Evolutionary conservation across 1,284 basidiomycete genomes (phyloP).

Genomic region (Heimioporus retisporus): DNA sequence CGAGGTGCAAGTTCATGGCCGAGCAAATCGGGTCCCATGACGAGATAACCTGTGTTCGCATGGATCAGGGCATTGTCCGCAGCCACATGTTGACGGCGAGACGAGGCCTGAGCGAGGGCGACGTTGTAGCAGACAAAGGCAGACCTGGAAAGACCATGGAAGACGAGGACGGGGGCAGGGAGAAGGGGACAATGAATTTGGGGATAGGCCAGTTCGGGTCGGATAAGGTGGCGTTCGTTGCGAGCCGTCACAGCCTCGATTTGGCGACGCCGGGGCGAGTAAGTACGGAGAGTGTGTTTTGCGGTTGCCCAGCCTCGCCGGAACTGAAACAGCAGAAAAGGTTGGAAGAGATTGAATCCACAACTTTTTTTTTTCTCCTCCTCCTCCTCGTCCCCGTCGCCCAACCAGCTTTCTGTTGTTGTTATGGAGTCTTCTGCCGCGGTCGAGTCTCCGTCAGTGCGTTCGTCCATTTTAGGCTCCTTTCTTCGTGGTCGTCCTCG

Average conservation of each 20-base stretch:
- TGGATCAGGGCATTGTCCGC: constrained; percentile 1
- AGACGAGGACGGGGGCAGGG: not conserved
- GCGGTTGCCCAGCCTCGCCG: constrained; percentile 21
- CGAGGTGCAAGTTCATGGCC: constrained; percentile 30
- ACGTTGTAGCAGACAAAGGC: no score
- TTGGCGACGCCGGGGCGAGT: constrained; percentile 3
- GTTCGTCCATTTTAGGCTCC: constrained; percentile 46
- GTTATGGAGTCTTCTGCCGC: not conserved
- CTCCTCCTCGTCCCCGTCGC: not conserved
- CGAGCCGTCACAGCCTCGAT: constrained; percentile 23
- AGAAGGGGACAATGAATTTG: no score
- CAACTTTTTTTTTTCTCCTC: not conserved
- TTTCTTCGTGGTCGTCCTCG: constrained; percentile 46
- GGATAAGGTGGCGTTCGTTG: constrained; percentile 14
- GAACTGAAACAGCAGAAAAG: constrained; percentile 23
- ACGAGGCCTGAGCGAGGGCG: no score
- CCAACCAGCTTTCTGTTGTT: not conserved
- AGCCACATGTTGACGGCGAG: not conserved
- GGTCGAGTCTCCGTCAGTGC: constrained; percentile 38
- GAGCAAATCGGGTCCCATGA: constrained; percentile 33
- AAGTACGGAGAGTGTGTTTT: not conserved
- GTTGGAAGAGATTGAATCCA: not conserved
- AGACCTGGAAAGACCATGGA: no score
- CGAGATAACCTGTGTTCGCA: constrained; percentile 23
- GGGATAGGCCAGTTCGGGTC: no score